Evolutionary conservation across 768 basidiomycete species (phyloP).

Genomic region (Phlegmacium glaucopus): DNA sequence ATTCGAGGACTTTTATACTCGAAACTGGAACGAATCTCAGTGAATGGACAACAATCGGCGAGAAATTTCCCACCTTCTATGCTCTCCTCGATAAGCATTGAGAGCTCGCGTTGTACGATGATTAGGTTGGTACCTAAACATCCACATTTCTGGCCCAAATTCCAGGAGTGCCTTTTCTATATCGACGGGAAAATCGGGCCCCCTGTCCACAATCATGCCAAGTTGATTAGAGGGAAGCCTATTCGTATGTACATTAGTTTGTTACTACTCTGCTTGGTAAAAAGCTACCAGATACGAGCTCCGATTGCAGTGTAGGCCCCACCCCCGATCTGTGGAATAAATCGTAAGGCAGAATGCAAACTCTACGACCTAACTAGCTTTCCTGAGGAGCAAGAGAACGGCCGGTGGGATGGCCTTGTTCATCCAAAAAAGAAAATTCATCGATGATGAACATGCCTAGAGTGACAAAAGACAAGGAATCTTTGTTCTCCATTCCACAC

Average conservation of each 20-base stretch:
- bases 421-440: constrained; percentile 62
- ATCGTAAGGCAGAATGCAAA: background rate
- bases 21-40: constrained; percentile 48
- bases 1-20: constrained; percentile 72
- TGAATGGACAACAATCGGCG: constrained; percentile 1
- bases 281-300: constrained; percentile 71
- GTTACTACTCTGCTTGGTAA: background rate
- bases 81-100: constrained; percentile 73
- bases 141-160: constrained; percentile 78
- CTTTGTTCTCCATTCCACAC: too few relatives aligned
- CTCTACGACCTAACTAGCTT: constrained; percentile 17
- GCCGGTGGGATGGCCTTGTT: constrained; percentile 49
- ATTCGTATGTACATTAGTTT: background rate
- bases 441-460: constrained; percentile 93
- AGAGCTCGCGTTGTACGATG: constrained; percentile 64
- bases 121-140: constrained; percentile 58
- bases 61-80: constrained; percentile 49
- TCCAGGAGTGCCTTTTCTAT: constrained; percentile 52
- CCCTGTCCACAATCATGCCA: constrained; percentile 85
- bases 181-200: constrained; percentile 65
- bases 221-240: constrained; percentile 66
- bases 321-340: constrained; percentile 69
- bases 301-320: constrained; percentile 82
- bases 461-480: constrained; percentile 44
- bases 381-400: constrained; percentile 47